These are phyloP conservation scores for Didymella sp. DNA, from an alignment of 2,329 filamentous ascomycete genomes.

Conservation along the genomic window DNA sequence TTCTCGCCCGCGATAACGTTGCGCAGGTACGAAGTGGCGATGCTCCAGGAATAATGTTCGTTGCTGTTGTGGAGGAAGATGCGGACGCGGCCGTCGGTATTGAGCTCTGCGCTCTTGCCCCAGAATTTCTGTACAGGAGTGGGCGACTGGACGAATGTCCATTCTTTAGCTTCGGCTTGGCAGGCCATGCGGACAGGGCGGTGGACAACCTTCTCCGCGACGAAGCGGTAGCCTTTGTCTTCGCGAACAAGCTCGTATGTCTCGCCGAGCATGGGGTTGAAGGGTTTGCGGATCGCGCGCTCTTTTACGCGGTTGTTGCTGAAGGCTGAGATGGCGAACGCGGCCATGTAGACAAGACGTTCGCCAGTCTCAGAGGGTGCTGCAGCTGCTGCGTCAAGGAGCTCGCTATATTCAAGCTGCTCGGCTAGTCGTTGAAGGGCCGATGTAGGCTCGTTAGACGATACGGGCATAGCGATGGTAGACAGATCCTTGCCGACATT, in stretches of 20 bases:
- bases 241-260: constrained; percentile 92
- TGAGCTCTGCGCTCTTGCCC: constrained; percentile 95
- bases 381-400: constrained; percentile 72
- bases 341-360: constrained; percentile 82
- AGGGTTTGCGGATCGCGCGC: constrained; percentile 91
- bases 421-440: constrained; percentile 88
- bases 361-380: constrained; percentile 66
- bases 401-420: constrained; percentile 85
- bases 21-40: constrained; percentile 87
- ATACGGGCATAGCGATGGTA: constrained; percentile 96
- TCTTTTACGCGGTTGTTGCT: constrained; percentile 85
- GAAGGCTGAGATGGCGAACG: constrained; percentile 89
- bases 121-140: constrained; percentile 96
- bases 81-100: constrained; percentile 85
- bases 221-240: constrained; percentile 83
- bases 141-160: constrained; percentile 87
- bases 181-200: constrained; percentile 91
- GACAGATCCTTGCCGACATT: constrained; percentile 98
- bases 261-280: constrained; percentile 95
- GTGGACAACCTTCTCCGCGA: constrained; percentile 96
- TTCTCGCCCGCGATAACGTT: constrained; percentile 99
- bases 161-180: constrained; percentile 84
- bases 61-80: constrained; percentile 76
- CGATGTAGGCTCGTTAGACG: constrained; percentile 90
- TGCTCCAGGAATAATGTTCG: constrained; percentile 86